Evolutionary conservation across 805 yeast species (phyloP).

Genomic region (Candida mattraensis): DNA sequence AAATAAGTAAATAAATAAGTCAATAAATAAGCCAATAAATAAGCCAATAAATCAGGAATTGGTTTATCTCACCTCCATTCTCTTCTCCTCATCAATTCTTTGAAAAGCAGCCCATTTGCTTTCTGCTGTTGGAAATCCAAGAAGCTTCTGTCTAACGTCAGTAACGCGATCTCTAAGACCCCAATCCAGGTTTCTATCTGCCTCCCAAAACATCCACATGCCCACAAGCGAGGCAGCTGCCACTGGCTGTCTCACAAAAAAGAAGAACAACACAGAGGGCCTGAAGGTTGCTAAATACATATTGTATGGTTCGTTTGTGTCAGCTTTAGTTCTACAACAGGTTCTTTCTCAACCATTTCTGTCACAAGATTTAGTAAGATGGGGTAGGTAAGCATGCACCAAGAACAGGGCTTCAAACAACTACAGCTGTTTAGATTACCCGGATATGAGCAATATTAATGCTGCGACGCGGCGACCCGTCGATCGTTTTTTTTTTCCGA

Average conservation of each 20-base stretch:
- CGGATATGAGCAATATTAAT: no score
- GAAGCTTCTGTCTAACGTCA: slow-evolving; percentile 26
- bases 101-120: slow-evolving; percentile 33
- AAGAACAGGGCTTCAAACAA: no score
- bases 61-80: slow-evolving; percentile 19
- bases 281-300: slow-evolving; percentile 34
- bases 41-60: background rate
- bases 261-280: slow-evolving; percentile 38
- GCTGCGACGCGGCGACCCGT: no score
- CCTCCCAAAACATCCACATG: slow-evolving; percentile 37
- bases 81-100: slow-evolving; percentile 32
- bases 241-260: slow-evolving; percentile 38
- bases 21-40: slow-evolving; percentile 8
- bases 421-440: no score
- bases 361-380: no score
- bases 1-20: slow-evolving; percentile 5
- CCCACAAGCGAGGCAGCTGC: slow-evolving; percentile 35
- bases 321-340: no score
- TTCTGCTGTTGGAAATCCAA: slow-evolving; percentile 36
- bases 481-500: no score
- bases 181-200: slow-evolving; percentile 32
- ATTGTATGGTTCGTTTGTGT: no score
- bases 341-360: no score
- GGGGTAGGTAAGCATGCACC: no score
- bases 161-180: slow-evolving; percentile 33